Percentiles rank a stretch among this genome's conserved stretches.
These are phyloP conservation scores for Ustilago trichophora DNA, from an alignment of 1,284 basidiomycete species.

Conservation along the genomic window DNA sequence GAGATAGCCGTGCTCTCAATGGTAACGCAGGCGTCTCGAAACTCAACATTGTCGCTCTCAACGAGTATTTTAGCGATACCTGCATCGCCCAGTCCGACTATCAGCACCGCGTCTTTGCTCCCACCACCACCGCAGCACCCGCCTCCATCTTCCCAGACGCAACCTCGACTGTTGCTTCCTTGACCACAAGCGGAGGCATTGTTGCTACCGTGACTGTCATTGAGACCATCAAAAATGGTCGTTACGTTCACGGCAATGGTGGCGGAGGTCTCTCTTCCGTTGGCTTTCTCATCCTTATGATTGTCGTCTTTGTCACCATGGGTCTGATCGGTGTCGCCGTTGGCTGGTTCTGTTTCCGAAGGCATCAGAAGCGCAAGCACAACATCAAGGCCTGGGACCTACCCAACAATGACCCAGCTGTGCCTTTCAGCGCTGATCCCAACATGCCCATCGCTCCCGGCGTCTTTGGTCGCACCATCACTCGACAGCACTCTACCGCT, in stretches of 20 bases:
- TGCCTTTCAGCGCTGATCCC: conserved; percentile 37
- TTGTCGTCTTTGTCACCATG: conserved; percentile 23
- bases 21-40: conserved; percentile 41
- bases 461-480: conserved; percentile 29
- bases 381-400: conserved; percentile 45
- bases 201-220: conserved; percentile 43
- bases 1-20: conserved; percentile 20
- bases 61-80: conserved; percentile 31
- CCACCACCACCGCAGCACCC: conserved; percentile 23
- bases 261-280: conserved; percentile 13
- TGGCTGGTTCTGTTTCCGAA: conserved; percentile 44
- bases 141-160: conserved; percentile 45
- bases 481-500: conserved; percentile 10
- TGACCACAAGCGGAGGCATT: conserved; percentile 38
- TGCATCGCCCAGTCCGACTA: conserved; percentile 20
- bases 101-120: conserved; percentile 22
- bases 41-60: conserved; percentile 38
- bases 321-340: conserved; percentile 27
- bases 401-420: conserved; percentile 31
- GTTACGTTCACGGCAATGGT: conserved; percentile 3
- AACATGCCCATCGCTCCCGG: conserved; percentile 42
- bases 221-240: conserved; percentile 41
- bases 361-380: conserved; percentile 26
- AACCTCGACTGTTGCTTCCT: conserved; percentile 33
- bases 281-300: conserved; percentile 26